A percentile compares a stretch with the other conserved stretches of the same genome.
Evolutionary conservation across 2,329 filamentous ascomycete genomes (phyloP).

Genomic region (Ophiostoma ips): DNA sequence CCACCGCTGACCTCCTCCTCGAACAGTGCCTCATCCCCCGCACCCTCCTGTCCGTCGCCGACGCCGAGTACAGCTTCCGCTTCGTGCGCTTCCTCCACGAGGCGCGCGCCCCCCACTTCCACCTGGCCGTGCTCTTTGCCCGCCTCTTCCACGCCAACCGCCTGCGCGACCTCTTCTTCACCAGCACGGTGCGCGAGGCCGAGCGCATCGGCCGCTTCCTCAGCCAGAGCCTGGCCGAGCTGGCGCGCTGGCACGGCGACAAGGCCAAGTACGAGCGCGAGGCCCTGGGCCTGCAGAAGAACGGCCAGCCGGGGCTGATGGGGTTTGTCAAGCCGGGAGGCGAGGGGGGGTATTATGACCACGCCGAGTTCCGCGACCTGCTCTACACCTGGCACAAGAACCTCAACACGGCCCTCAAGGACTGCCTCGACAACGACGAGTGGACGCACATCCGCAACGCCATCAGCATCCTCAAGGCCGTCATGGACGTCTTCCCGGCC

Average conservation of each 20-base stretch:
- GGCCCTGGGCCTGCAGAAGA: slow-evolving; percentile 52
- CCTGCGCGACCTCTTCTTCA: slow-evolving; percentile 70
- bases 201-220: slow-evolving; percentile 89
- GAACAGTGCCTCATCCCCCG: slow-evolving; percentile 91
- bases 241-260: slow-evolving; percentile 73
- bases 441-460: slow-evolving; percentile 98
- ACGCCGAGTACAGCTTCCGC: slow-evolving; percentile 78
- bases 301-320: slow-evolving; percentile 38
- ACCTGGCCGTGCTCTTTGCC: slow-evolving; percentile 70
- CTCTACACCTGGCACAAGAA: slow-evolving; percentile 85
- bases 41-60: slow-evolving; percentile 66
- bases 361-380: slow-evolving; percentile 72
- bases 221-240: slow-evolving; percentile 64
- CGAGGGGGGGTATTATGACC: slow-evolving; percentile 33
- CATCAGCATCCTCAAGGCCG: slow-evolving; percentile 71
- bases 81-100: slow-evolving; percentile 81
- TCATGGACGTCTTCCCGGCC: slow-evolving; percentile 72
- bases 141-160: slow-evolving; percentile 73
- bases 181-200: slow-evolving; percentile 78
- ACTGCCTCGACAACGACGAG: slow-evolving; percentile 67
- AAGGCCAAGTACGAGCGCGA: slow-evolving; percentile 68
- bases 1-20: slow-evolving; percentile 61
- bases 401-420: slow-evolving; percentile 64
- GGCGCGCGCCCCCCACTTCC: slow-evolving; percentile 72
- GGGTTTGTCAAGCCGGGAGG: slow-evolving; percentile 69